These are phyloP conservation scores for Teunomyces pallodes DNA, from an alignment of 805 yeast species.

Conservation along the genomic window DNA sequence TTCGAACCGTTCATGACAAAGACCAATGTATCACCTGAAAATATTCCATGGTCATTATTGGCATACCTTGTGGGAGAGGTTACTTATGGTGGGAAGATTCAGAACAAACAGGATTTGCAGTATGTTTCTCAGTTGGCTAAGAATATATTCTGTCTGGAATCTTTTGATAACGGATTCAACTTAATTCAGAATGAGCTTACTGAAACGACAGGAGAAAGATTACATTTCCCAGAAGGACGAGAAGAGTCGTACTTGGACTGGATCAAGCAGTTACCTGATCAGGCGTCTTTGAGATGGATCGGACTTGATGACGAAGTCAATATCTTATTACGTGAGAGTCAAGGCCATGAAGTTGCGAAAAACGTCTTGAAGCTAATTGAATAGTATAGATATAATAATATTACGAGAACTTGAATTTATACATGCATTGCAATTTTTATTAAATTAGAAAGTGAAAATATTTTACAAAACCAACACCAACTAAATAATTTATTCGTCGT, in stretches of 20 bases:
- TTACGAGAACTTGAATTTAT: background rate
- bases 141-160: conserved; percentile 34
- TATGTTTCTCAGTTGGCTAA: conserved; percentile 34
- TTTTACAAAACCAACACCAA: conserved; percentile 9
- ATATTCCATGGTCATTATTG: conserved; percentile 55
- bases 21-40: conserved; percentile 11
- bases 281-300: conserved; percentile 53
- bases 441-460: conserved; percentile 5
- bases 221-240: conserved; percentile 50
- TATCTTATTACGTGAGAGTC: conserved; percentile 21
- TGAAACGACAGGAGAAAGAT: conserved; percentile 7
- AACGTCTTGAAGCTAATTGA: conserved; percentile 7
- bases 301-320: conserved; percentile 48
- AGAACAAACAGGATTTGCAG: conserved; percentile 37
- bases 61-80: conserved; percentile 49
- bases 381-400: background rate
- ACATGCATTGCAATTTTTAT: conserved; percentile 4
- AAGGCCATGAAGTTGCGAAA: conserved; percentile 16
- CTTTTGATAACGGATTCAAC: conserved; percentile 44
- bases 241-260: conserved; percentile 40
- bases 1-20: conserved; percentile 18
- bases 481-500: conserved; percentile 52
- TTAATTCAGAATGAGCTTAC: conserved; percentile 31
- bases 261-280: conserved; percentile 53
- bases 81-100: conserved; percentile 67